Percentiles rank a stretch among this genome's conserved stretches.
Conservation (phyloP, 116 monocot species). For the Trichopus zeylanicus region DNA sequence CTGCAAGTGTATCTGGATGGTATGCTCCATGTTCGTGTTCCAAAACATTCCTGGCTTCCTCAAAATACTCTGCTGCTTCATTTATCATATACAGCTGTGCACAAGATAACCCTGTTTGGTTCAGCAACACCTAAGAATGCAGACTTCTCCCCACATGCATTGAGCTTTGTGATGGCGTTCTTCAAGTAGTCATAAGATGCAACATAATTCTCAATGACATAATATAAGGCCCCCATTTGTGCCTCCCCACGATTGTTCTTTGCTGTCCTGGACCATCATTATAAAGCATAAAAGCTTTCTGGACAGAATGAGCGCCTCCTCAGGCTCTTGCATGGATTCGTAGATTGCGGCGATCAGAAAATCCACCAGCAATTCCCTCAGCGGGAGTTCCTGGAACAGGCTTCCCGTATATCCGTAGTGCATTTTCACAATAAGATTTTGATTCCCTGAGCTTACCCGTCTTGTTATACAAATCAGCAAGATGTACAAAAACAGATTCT, state of each 20-base stretch:
- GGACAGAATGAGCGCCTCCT: constrained; percentile 19
- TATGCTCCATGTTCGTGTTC: constrained; percentile 6
- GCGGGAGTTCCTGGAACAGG: constrained; percentile 11
- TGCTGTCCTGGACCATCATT: constrained; percentile 13
- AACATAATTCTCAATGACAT: constrained; percentile 5
- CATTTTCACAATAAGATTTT: constrained; percentile 22
- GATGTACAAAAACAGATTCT: constrained; percentile 18
- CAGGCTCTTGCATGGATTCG: constrained; percentile 21
- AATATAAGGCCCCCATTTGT: constrained; percentile 22
- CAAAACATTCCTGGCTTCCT: constrained; percentile 7
- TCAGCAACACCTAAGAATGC: constrained; percentile 5
- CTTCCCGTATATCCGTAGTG: constrained; percentile 15
- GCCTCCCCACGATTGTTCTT: constrained; percentile 20
- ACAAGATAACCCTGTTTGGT: constrained; percentile 5
- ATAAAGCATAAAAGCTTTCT: constrained; percentile 21
- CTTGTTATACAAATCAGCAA: constrained; percentile 25
- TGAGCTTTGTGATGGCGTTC: constrained; percentile 8
- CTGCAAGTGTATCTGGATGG: constrained; percentile 8
- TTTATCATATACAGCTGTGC: neutral
- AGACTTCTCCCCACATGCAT: constrained; percentile 4
- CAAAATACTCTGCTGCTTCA: constrained; percentile 7
- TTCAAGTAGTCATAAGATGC: constrained; percentile 1
- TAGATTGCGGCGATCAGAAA: constrained; percentile 21
- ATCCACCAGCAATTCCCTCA: constrained; percentile 19
- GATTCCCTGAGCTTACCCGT: constrained; percentile 16